Conservation (phyloP, 441 rosid genomes). For the Pelargonium australe region DNA sequence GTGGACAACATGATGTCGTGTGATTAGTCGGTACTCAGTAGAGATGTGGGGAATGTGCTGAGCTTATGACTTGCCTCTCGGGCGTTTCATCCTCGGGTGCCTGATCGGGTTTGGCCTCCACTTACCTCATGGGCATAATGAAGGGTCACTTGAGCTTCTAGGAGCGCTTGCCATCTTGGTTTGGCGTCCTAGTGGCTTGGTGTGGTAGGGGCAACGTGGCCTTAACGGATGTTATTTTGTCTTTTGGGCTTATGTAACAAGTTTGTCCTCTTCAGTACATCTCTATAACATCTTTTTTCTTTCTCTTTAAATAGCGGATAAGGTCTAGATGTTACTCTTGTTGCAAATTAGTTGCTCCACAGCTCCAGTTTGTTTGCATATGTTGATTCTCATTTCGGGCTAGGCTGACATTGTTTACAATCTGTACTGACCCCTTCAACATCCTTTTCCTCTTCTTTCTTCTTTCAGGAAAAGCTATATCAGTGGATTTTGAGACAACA, state of each 20-base stretch:
- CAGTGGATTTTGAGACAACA: slow-evolving; percentile 60
- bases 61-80: too few relatives aligned
- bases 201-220: too few relatives aligned
- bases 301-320: not conserved
- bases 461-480: slow-evolving; percentile 48
- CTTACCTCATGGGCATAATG: too few relatives aligned
- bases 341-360: not conserved
- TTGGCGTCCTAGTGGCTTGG: too few relatives aligned
- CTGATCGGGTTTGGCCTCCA: too few relatives aligned
- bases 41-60: too few relatives aligned
- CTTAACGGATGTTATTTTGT: not conserved
- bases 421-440: not conserved
- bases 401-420: not conserved
- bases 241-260: not conserved
- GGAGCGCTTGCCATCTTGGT: too few relatives aligned
- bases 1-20: too few relatives aligned
- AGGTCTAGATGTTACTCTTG: not conserved
- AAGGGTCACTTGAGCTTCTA: too few relatives aligned
- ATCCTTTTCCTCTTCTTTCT: slow-evolving; percentile 2
- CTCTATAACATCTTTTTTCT: not conserved
- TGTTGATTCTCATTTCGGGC: not conserved
- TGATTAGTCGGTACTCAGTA: too few relatives aligned
- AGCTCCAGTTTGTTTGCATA: not conserved
- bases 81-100: too few relatives aligned
- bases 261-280: not conserved